Base-by-base conservation (phyloP, 768 basidiomycete species). In the Xanthoconium stramineum region DNA sequence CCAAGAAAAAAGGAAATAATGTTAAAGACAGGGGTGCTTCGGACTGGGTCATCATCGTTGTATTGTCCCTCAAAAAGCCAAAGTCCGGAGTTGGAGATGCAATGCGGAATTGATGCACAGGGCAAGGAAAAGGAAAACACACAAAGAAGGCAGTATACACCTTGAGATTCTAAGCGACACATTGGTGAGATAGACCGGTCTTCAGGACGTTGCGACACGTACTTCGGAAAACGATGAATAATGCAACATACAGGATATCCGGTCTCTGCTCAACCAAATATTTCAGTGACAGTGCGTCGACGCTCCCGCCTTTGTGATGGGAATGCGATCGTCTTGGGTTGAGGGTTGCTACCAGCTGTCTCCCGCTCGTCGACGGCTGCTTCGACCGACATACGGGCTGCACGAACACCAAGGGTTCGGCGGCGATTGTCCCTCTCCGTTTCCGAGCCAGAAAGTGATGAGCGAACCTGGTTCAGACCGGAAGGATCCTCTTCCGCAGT, bases 221-320 rank as follows among this genome's bases (percentile, higher is more conserved):
- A 69, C 70, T 66, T 66, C 57, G 20, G 11, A 47, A 57, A 50
- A 36, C 37, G 39, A 56, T 48, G 47, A 47, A 50, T 30, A 30
- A 51, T 60, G 62, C 51, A 50, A 62, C 32, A 6, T 56, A 60
- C 54, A 65, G 53, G 58, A 50, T 46, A 47, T 37, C 43, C 30
- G 39, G 39, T 40, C 56, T 45, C 4, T 11, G 32, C 28, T 71
- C 54, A 71, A 46, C 65, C 49, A 58, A 79, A 80, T 54, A 81
- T 76, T 59, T 81, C 80, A n/a, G 78, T 80, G 43, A 81, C 74
- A 36, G 80, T 81, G 36, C 79, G 71, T 47, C 79, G 71, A n/a
- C 80, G 72, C 54, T 80, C 78, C 57, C 69, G 70, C 43, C 73
- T 55, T 62, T 70, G 58, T 50, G 69, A 56, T 59, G 69, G 60